Evolutionary conservation across 805 yeast species (phyloP).

Genomic region (Teunomyces cretensis): DNA sequence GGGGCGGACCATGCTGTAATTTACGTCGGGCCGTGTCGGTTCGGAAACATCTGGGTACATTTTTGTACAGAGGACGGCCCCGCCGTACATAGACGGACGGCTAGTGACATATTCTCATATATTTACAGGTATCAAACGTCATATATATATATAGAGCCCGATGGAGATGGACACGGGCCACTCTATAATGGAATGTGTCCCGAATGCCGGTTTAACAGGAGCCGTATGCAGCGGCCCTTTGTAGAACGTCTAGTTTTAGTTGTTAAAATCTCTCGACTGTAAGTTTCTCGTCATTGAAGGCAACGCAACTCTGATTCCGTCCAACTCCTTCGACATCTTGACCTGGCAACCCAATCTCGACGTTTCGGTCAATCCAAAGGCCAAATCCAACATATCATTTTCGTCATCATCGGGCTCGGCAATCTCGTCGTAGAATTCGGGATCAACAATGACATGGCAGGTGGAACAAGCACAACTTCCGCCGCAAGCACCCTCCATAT

Average conservation of each 20-base stretch:
- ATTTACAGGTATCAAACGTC: constrained; percentile 2
- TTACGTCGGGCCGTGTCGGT: not conserved
- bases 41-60: too few species aligned
- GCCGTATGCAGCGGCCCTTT: too few species aligned
- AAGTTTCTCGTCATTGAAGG: constrained; percentile 97
- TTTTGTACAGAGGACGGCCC: too few species aligned
- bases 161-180: not conserved
- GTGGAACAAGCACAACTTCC: constrained; percentile 99
- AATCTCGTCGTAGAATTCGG: constrained; percentile 84
- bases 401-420: constrained; percentile 98
- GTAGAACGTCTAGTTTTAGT: too few species aligned
- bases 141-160: not conserved
- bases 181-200: not conserved
- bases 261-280: constrained; percentile 69
- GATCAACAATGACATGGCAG: constrained; percentile 95
- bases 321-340: constrained; percentile 82
- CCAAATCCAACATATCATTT: constrained; percentile 96
- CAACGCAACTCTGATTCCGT: constrained; percentile 90
- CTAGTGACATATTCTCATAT: not conserved
- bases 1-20: not conserved
- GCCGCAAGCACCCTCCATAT: constrained; percentile 98
- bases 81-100: too few species aligned
- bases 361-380: constrained; percentile 96
- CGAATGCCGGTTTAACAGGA: too few species aligned
- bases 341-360: constrained; percentile 95